Evolutionary conservation across 345 rosid species (phyloP).

Genomic region (Abelmoschus esculentus): DNA sequence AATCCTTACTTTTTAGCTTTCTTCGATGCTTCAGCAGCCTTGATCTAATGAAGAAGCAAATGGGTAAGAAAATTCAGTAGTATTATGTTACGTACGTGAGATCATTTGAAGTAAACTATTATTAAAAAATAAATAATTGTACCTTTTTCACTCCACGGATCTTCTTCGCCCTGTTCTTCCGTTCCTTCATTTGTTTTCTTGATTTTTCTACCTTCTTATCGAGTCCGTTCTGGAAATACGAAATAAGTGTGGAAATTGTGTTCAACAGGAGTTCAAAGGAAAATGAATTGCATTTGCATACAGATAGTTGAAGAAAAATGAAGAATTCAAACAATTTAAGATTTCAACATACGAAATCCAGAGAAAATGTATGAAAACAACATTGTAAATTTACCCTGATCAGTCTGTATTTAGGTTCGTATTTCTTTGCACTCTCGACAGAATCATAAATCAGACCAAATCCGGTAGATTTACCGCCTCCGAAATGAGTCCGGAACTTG

Average conservation of each 20-base stretch:
- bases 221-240: background rate
- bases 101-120: background rate
- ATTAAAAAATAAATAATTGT: background rate
- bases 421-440: background rate
- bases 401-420: background rate
- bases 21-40: slow-evolving; percentile 59
- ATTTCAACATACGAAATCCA: background rate
- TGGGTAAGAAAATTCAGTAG: background rate
- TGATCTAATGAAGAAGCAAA: slow-evolving; percentile 41
- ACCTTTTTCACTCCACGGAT: background rate
- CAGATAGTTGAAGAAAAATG: no score
- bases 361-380: background rate
- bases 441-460: slow-evolving; percentile 1
- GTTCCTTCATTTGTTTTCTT: background rate
- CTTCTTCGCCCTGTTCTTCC: background rate
- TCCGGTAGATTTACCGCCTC: background rate
- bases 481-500: background rate
- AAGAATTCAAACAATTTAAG: no score
- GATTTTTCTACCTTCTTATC: background rate
- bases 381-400: background rate
- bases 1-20: slow-evolving; percentile 24
- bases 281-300: no score
- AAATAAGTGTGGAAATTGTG: background rate
- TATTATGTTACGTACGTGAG: no score
- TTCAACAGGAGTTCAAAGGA: background rate